Base-by-base conservation (phyloP, 2,329 filamentous ascomycete species). In the Phoma herbarum region DNA sequence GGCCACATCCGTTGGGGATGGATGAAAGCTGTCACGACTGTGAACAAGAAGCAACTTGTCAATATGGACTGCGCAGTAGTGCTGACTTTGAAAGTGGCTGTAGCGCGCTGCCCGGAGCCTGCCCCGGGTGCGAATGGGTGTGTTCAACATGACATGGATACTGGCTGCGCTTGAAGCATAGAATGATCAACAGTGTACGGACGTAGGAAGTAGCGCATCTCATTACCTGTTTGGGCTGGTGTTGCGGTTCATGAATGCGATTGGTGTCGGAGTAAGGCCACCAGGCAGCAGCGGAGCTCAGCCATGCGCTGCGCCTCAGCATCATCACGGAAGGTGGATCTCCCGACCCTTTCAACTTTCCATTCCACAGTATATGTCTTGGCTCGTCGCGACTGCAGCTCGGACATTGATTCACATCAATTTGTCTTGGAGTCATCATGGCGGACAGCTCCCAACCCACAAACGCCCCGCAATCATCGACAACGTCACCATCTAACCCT, bases 361-460 rank as follows among this genome's bases (percentile, higher is more conserved):
- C 47, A 22, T 35, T n/a, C 44, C 3, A 26, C 44, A 14, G 26
- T 20, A 53, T 51, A 54, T 50, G 29, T 54, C 50, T 54, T 54
- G 39, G 56, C 50, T 42, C 23, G 10, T 8, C 31, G 16, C 43
- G 28, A 25, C 14, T 25, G 29, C 25, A 31, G 28, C 7, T 25
- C 23, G 1, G 26, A 52, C 41, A 2, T 45, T 41, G 45, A 22
- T 25, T 49, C 16, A 49, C 11, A 42, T 7, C 28, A 5, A 20
- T 33, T 26, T 26, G 14, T 26, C 9, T 22, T 25, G 4, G 7
- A 14, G 22, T 2, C 10, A 62, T 12, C 44, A 75, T 75, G 72
- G 65, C 71, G 31, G 62, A 67, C 58, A 52, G 54, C 61, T 31
- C 51, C 52, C 41, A 62, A 56, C 31, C 54, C 59, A 35, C 61